These are phyloP conservation scores for Pseudogymnoascus destructans DNA, from an alignment of 2,329 filamentous ascomycete species.

Conservation along the genomic window DNA sequence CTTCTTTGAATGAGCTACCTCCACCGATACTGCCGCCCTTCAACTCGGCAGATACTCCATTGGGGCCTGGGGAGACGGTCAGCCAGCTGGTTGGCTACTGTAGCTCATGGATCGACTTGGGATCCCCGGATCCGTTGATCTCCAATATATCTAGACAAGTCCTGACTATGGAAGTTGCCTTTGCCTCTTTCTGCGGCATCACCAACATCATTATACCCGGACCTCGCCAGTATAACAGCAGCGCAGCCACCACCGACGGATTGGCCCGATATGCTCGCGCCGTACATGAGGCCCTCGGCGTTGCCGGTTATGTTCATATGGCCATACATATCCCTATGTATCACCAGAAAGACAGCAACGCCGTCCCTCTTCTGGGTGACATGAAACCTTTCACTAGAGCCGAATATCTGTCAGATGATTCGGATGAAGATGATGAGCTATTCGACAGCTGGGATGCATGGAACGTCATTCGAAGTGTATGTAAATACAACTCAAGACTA, in stretches of 20 bases:
- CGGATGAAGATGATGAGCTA: conserved; percentile 35
- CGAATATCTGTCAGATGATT: conserved; percentile 19
- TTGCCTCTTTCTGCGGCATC: conserved; percentile 89
- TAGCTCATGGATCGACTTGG: conserved; percentile 89
- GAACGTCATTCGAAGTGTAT: conserved; percentile 74
- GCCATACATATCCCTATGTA: conserved; percentile 77
- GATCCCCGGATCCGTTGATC: conserved; percentile 68
- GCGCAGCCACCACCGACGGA: conserved; percentile 35
- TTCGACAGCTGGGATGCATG: conserved; percentile 87
- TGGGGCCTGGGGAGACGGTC: conserved; percentile 55
- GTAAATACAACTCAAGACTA: conserved; percentile 71
- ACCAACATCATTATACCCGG: conserved; percentile 72
- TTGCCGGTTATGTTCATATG: conserved; percentile 65
- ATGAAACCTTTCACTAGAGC: conserved; percentile 22
- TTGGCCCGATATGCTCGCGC: conserved; percentile 69
- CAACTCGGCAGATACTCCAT: conserved; percentile 63
- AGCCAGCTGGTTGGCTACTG: conserved; percentile 64
- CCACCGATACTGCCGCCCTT: conserved; percentile 54
- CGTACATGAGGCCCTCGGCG: conserved; percentile 63
- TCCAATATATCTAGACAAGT: conserved; percentile 81
- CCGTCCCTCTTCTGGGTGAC: conserved; percentile 27
- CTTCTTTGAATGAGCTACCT: conserved; percentile 30
- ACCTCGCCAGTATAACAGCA: conserved; percentile 51
- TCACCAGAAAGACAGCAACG: conserved; percentile 45
- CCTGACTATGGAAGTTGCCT: conserved; percentile 79